Evolutionary conservation across 805 yeast genomes (phyloP).

Genomic region (Candida nemodendra): DNA sequence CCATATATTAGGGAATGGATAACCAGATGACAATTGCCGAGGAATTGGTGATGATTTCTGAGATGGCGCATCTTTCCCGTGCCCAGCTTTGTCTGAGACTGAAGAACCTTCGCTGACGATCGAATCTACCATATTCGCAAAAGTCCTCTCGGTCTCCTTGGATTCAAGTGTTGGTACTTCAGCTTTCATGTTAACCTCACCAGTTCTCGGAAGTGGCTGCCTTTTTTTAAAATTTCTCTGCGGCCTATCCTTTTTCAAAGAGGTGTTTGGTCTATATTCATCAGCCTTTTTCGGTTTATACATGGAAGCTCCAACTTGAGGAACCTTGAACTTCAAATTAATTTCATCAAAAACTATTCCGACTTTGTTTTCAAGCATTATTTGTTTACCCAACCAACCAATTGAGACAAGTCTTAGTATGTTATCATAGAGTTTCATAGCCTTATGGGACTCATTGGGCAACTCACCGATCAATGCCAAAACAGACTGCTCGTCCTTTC

Average conservation of each 20-base stretch:
- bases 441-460: constrained; percentile 23
- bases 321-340: constrained; percentile 12
- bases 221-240: constrained; percentile 32
- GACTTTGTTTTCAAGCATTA: constrained; percentile 27
- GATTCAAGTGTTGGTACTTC: constrained; percentile 1
- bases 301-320: constrained; percentile 6
- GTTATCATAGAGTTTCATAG: constrained; percentile 33
- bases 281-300: neutral
- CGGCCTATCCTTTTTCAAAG: constrained; percentile 18
- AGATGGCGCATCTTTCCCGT: neutral
- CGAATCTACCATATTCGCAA: constrained; percentile 32
- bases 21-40: constrained; percentile 2
- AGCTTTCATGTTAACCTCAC: constrained; percentile 2
- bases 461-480: constrained; percentile 35
- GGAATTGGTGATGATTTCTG: constrained; percentile 5
- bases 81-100: neutral
- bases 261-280: neutral
- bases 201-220: neutral
- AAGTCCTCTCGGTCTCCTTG: constrained; percentile 3
- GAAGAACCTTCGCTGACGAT: constrained; percentile 26
- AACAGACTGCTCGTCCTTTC: constrained; percentile 27
- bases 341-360: constrained; percentile 29
- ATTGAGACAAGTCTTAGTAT: constrained; percentile 34
- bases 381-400: constrained; percentile 31
- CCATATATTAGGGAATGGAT: constrained; percentile 14